phyloP scores from a whole-genome alignment of 1,139 yeast genomes.

The Protomyces inouyei region DNA sequence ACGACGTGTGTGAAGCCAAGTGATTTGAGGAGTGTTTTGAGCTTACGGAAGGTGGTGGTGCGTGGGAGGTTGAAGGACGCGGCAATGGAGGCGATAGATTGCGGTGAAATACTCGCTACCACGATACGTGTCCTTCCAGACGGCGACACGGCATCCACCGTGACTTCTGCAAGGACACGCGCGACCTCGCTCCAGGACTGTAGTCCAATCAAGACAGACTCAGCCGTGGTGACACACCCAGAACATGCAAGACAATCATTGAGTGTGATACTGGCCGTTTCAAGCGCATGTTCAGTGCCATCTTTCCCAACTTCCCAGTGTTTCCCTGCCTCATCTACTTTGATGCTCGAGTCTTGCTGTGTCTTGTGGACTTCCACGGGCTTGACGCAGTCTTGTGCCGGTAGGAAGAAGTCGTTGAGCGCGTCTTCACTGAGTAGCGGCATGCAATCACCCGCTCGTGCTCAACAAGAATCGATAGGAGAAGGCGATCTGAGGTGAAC shows the following conservation, averaged over 20 bases:
- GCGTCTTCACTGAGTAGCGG: slow-evolving; percentile 22
- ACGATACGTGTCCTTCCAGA: slow-evolving; percentile 41
- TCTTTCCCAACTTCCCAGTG: slow-evolving; percentile 45
- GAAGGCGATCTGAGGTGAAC: too few species aligned
- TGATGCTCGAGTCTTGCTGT: slow-evolving; percentile 51
- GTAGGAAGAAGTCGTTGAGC: slow-evolving; percentile 85
- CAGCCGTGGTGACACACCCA: slow-evolving; percentile 96
- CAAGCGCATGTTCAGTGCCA: slow-evolving; percentile 50
- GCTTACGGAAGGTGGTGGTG: slow-evolving; percentile 55
- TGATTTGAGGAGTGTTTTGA: slow-evolving; percentile 54
- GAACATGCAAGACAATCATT: slow-evolving; percentile 95
- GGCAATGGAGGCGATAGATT: slow-evolving; percentile 76
- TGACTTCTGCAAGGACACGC: slow-evolving; percentile 42
- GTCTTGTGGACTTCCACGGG: slow-evolving; percentile 47
- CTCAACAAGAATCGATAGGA: too few species aligned
- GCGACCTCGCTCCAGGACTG: slow-evolving; percentile 81
- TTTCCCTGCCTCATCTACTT: slow-evolving; percentile 60
- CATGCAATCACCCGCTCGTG: neutral
- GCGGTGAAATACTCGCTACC: slow-evolving; percentile 81
- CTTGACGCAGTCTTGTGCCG: slow-evolving; percentile 91
- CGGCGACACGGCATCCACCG: slow-evolving; percentile 31
- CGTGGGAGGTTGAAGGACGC: slow-evolving; percentile 56
- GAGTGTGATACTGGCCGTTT: slow-evolving; percentile 81
- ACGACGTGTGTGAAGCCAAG: slow-evolving; percentile 72
- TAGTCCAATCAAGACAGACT: slow-evolving; percentile 81